Base-by-base conservation (phyloP, 768 basidiomycete genomes). In the Podaxis sp. region DNA sequence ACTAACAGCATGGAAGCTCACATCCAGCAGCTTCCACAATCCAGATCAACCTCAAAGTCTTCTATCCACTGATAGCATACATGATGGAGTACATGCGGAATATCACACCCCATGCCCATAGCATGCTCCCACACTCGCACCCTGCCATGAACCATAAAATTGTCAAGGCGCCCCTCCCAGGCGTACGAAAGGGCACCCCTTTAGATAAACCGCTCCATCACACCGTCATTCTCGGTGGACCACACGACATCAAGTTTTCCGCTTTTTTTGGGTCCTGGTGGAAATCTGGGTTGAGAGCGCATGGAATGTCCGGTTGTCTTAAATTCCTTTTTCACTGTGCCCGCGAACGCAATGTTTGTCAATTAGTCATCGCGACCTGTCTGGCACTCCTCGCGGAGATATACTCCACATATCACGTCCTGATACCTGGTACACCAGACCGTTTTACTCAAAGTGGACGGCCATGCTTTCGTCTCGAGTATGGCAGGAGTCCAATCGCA, bases 321-420 rank as follows among this genome's bases (percentile, higher is more conserved):
- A 50, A 18, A 28, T 78, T 13, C 21, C 66, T 28, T 57, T 67
- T 18, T 62, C 54, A 55, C 9, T 71, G 80, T 59, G 9, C 66
- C 0, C 67, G 66, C 4, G 74, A 78, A 55, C 75, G 76, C 2
- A 66, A 71, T 47, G 64, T 73, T 5, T 68, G 77, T 2, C 72
- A 74, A 1, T 70, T 72, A 63, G 48, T 74, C 23, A 67, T 72
- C 13, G 66, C 76, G 9, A 65, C 72, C 4, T 69, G 70, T 40
- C 46, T 80, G 14, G 68, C 73, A 0, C 65, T 80, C 2, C 69
- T 79, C 3, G 66, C 72, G 3, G 74, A 75, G 61, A 71, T 81
- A 38, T 80, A 79, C 63, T 42, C 54, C 7, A 42, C 54, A 0
- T 55, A 55, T 16, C 38, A 27, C 6, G 40, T 37, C 11, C 1